Percentiles rank a stretch among this genome's conserved stretches.
phyloP scores from a whole-genome alignment of 306 rosid genomes.

The Quercus robur region DNA sequence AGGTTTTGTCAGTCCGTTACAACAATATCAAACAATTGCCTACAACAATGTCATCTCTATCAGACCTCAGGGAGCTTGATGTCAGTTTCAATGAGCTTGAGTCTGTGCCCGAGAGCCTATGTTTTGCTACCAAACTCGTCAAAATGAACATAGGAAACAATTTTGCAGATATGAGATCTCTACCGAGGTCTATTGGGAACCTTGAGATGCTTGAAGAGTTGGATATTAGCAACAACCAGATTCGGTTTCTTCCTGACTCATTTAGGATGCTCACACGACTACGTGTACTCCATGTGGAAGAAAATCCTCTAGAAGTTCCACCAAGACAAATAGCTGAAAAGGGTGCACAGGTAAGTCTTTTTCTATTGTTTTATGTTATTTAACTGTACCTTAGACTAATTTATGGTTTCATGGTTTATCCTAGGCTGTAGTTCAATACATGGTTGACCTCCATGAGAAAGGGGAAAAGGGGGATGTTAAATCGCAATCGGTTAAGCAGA shows the following conservation, averaged over 20 bases:
- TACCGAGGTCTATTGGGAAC: slow-evolving; percentile 86
- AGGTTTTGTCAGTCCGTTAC: slow-evolving; percentile 71
- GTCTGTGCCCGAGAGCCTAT: slow-evolving; percentile 79
- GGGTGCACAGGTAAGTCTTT: slow-evolving; percentile 73
- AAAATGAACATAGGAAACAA: slow-evolving; percentile 84
- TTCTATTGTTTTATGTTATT: slow-evolving; percentile 5
- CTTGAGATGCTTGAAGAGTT: slow-evolving; percentile 89
- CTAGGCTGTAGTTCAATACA: slow-evolving; percentile 89
- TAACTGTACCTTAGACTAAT: slow-evolving; percentile 7
- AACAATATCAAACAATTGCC: slow-evolving; percentile 78
- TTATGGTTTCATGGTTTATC: slow-evolving; percentile 27
- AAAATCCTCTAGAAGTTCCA: slow-evolving; percentile 90
- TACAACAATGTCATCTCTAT: slow-evolving; percentile 76
- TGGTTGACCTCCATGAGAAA: slow-evolving; percentile 62
- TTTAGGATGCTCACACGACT: slow-evolving; percentile 62
- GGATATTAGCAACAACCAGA: slow-evolving; percentile 89
- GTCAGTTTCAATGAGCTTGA: slow-evolving; percentile 91
- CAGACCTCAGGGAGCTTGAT: slow-evolving; percentile 71
- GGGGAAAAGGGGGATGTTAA: slow-evolving; percentile 50
- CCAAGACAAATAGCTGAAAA: slow-evolving; percentile 69
- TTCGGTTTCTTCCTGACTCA: slow-evolving; percentile 72
- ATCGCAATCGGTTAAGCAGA: slow-evolving; percentile 54
- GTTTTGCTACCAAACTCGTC: slow-evolving; percentile 78
- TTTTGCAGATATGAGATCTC: slow-evolving; percentile 69
- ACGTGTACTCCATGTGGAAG: slow-evolving; percentile 65